A percentile compares a stretch with the other conserved stretches of the same genome.
These are phyloP conservation scores for Aurinia saxatilis DNA, from an alignment of 345 rosid species.

Conservation along the genomic window DNA sequence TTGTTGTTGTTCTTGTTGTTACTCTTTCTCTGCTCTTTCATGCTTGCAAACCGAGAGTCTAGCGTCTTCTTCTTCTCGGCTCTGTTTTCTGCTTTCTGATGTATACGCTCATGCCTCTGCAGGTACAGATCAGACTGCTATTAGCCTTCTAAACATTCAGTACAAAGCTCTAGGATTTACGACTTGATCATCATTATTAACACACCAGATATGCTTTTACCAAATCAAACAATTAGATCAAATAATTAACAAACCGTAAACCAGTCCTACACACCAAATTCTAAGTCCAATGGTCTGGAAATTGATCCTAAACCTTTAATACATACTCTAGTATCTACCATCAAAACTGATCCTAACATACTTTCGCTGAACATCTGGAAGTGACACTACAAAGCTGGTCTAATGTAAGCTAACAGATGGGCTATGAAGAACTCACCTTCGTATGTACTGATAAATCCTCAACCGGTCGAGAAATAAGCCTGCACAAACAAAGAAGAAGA, in stretches of 20 bases:
- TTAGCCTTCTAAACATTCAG: not conserved
- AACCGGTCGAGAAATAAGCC: conserved; percentile 35
- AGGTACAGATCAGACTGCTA: not conserved
- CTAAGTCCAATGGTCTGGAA: not conserved
- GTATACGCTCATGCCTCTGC: conserved; percentile 23
- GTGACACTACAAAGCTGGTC: not conserved
- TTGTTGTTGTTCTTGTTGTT: conserved; percentile 26
- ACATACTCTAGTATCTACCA: not conserved
- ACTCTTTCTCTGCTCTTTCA: conserved; percentile 62
- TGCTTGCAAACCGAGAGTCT: conserved; percentile 69
- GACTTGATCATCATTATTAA: not conserved
- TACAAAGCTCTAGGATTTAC: not conserved
- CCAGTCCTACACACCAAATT: not conserved
- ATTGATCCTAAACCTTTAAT: not conserved
- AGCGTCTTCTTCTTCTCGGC: conserved; percentile 45
- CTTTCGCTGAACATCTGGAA: not conserved
- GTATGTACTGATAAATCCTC: conserved; percentile 22
- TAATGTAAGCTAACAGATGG: not conserved
- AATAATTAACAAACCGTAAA: not conserved
- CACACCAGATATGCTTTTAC: not conserved
- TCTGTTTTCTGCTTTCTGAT: conserved; percentile 21
- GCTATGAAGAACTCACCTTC: conserved; percentile 39
- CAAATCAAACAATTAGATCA: not conserved
- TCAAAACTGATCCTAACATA: not conserved
- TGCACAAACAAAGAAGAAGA: conserved; percentile 18